Conservation (phyloP, 345 rosid genomes). For the Ceriops decandra region DNA sequence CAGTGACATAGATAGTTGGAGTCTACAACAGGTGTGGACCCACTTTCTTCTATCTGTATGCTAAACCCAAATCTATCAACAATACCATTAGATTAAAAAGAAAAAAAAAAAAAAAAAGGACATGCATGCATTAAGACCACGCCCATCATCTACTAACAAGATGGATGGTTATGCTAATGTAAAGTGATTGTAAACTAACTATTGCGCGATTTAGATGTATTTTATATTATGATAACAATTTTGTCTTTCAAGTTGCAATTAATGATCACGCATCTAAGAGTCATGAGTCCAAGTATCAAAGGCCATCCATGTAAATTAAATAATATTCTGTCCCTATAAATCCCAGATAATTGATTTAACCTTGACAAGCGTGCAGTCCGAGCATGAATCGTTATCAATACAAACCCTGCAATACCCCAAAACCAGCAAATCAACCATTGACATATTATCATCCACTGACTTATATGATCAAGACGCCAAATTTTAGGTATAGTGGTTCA, state of each 20-base stretch:
- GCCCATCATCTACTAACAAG: not conserved
- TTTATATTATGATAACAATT: not conserved
- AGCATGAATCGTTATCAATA: constrained; percentile 70
- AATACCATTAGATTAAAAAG: not conserved
- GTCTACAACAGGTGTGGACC: not conserved
- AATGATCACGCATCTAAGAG: too few relatives aligned
- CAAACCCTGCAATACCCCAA: constrained; percentile 56
- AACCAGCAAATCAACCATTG: constrained; percentile 4
- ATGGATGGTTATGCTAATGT: not conserved
- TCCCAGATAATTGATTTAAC: constrained; percentile 25
- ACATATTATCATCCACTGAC: not conserved
- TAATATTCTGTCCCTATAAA: too few relatives aligned
- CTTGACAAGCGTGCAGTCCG: constrained; percentile 83
- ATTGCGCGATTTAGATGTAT: too few relatives aligned
- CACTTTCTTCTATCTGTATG: not conserved
- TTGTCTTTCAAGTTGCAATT: not conserved
- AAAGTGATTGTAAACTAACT: not conserved
- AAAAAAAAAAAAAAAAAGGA: not conserved
- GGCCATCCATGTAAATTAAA: too few relatives aligned
- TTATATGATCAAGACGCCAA: not conserved
- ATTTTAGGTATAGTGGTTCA: not conserved
- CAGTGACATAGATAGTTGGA: not conserved
- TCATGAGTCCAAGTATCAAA: too few relatives aligned
- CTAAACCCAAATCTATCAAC: not conserved
- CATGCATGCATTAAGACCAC: not conserved